phyloP scores from a whole-genome alignment of 441 rosid genomes.

The Aquilaria agallochum region DNA sequence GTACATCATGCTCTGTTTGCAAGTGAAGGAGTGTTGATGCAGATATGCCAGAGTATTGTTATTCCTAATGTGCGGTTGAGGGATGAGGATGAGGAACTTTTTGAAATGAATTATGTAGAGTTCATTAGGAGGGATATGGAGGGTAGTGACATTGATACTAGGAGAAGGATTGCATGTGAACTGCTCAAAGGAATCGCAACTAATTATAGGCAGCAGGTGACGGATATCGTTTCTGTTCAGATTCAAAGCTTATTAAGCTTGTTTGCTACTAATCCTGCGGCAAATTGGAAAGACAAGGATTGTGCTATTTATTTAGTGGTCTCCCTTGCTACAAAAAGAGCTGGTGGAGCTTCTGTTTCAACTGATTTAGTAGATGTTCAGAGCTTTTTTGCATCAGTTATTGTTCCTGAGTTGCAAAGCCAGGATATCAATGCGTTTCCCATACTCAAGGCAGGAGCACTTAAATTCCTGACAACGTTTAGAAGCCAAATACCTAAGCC shows the following conservation, averaged over 20 bases:
- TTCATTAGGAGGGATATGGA: constrained; percentile 99
- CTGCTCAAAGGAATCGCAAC: constrained; percentile 89
- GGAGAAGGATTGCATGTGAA: constrained; percentile 97
- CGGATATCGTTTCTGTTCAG: constrained; percentile 61
- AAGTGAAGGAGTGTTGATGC: constrained; percentile 66
- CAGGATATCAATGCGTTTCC: constrained; percentile 73
- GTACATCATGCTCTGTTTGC: constrained; percentile 87
- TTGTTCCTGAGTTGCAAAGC: constrained; percentile 80
- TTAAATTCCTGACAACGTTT: constrained; percentile 82
- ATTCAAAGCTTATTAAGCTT: constrained; percentile 67
- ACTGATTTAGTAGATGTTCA: constrained; percentile 87
- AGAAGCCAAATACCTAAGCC: constrained; percentile 66
- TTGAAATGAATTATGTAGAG: constrained; percentile 93
- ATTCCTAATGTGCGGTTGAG: constrained; percentile 88
- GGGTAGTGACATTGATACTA: constrained; percentile 95
- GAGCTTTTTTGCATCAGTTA: constrained; percentile 66
- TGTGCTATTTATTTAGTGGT: constrained; percentile 94
- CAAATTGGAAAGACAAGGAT: constrained; percentile 93
- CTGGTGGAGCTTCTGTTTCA: constrained; percentile 74
- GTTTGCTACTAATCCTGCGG: constrained; percentile 57
- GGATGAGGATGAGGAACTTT: constrained; percentile 93
- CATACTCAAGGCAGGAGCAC: constrained; percentile 92
- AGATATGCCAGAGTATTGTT: constrained; percentile 88
- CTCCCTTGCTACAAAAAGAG: constrained; percentile 83
- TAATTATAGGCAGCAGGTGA: constrained; percentile 69